Base-by-base conservation (phyloP, 1,284 basidiomycete genomes). In the Puccinia horiana region DNA sequence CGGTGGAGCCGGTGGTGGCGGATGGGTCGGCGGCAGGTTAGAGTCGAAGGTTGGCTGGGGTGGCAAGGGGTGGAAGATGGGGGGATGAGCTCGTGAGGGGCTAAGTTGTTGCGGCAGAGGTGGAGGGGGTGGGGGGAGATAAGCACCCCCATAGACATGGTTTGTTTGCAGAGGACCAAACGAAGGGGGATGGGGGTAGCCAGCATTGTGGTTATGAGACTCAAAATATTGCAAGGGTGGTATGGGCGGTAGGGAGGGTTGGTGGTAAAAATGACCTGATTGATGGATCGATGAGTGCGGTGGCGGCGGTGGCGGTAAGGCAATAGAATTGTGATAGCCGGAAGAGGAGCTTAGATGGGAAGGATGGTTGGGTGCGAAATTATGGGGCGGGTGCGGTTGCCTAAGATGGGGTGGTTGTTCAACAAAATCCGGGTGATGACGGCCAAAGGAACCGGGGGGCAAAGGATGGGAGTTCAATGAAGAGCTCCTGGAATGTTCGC, bases 181-280 rank as follows among this genome's bases (percentile, higher is more conserved):
- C 11, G 56, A 65, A 26, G 56, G 54, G 26, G 74, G 74, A 26
- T 76, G 74, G 54, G 75, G 75, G 40, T 77, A 77, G 40, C 37
- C 26, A 37, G 58, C 61, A 44, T 77, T 61, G 37, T 61, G 52
- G 47, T 47, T 44, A 29, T 63, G 75, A 2, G 73, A 56, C 35
- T 77, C 75, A 65, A 77, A 77, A 18, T 63, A 77, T 44, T 77
- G 75, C 14, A 65, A 63, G 12, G 75, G 75, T 32, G 73, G 73
- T 23, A 75, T 56, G 32, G 75, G 58, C 0, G 56, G 56, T 42
- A 61, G 75, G 32, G 75, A 42, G 44, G 42, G 75, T n/a, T 63
- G 61, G 32, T 56, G 75, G 61, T 77, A 61, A 44, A 47, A 61
- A 65, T 77, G 29, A 23, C 58, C 42, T 14, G 42, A 40, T 23